Evolutionary conservation across 1,139 yeast genomes (phyloP).

Genomic region (Lodderomyces jiufengensis): DNA sequence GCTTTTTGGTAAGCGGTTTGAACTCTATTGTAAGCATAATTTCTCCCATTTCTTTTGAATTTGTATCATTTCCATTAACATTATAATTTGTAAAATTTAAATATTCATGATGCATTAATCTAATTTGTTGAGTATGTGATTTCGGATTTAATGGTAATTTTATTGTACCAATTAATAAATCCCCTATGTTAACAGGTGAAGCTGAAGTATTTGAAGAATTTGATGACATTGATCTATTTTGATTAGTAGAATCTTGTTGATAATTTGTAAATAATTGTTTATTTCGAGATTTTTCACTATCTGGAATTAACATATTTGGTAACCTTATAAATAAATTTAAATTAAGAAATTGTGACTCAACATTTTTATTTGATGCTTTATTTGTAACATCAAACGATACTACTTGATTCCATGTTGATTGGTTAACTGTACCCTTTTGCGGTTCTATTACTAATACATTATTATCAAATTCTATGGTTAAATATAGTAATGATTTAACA

Average conservation of each 20-base stretch:
- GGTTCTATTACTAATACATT: slow-evolving; percentile 84
- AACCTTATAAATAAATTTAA: slow-evolving; percentile 74
- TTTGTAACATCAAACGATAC: slow-evolving; percentile 90
- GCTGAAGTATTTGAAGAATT: slow-evolving; percentile 5
- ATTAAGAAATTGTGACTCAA: slow-evolving; percentile 44
- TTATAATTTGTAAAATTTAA: slow-evolving; percentile 36
- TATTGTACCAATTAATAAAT: slow-evolving; percentile 41
- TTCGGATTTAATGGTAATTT: slow-evolving; percentile 42
- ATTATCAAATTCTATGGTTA: slow-evolving; percentile 75
- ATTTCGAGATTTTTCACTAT: slow-evolving; percentile 29
- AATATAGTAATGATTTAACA: slow-evolving; percentile 58
- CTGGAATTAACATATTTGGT: slow-evolving; percentile 62
- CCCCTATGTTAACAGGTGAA: slow-evolving; percentile 28
- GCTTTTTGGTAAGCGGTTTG: slow-evolving; percentile 64
- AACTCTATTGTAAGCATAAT: slow-evolving; percentile 72
- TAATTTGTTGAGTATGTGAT: slow-evolving; percentile 34
- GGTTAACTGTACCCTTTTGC: slow-evolving; percentile 58
- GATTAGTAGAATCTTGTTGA: slow-evolving; percentile 9
- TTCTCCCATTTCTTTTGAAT: slow-evolving; percentile 36
- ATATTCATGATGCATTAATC: slow-evolving; percentile 46
- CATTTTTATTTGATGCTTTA: slow-evolving; percentile 21
- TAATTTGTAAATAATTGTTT: slow-evolving; percentile 30
- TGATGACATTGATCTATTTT: slow-evolving; percentile 1
- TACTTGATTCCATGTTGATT: slow-evolving; percentile 72
- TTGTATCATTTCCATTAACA: slow-evolving; percentile 11